Base-by-base conservation (phyloP, 441 rosid species). In the Hura crepitans region DNA sequence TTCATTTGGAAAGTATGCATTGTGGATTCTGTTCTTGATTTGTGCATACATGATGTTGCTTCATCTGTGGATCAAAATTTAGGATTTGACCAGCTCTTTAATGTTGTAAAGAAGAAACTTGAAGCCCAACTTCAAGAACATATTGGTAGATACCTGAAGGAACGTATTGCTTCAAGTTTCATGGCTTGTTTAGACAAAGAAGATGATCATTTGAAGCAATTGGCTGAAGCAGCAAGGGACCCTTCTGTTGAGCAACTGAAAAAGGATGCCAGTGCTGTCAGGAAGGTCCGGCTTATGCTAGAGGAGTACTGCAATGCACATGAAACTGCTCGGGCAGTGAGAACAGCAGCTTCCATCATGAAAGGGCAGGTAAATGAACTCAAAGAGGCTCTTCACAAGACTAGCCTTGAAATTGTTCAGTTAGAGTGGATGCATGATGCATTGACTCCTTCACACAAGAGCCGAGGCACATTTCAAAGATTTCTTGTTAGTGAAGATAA, bases 371-470 rank as follows among this genome's bases (percentile, higher is more conserved):
- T 83, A 62, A 86, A 82, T 80, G 97, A 95, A 71, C 82, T 87
- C 78, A 82, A 76, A 74, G 96, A 92, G 72, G 85, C 85, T 85
- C 84, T 89, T 75, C 82, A 82, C 74, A 88, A 86, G 81, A 84
- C 91, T 74, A 77, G 82, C 81, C 82, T 89, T 14, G 99, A 92
- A 84, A 86, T 95, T 78, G 83, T 92, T 69, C 96, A 92, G 79
- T 85, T 92, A 87, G 99, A 95, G 78, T 95, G 99, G 99, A 85
- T 92, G 90, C 84, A 89, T 77, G 92, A 92, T 74, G 70, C 71
- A 61, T 81, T 87, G 80, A 76, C 82, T 75, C 89, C 90, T 62
- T 92, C 96, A 15, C 87, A 90, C 51, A 79, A 81, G 77, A 83
- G 81, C 81, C 77, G 91, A 79, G 70, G 82, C 60, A 72, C 78